These are phyloP conservation scores for Exserohilum rostratum DNA, from an alignment of 2,329 filamentous ascomycete species.

Conservation along the genomic window DNA sequence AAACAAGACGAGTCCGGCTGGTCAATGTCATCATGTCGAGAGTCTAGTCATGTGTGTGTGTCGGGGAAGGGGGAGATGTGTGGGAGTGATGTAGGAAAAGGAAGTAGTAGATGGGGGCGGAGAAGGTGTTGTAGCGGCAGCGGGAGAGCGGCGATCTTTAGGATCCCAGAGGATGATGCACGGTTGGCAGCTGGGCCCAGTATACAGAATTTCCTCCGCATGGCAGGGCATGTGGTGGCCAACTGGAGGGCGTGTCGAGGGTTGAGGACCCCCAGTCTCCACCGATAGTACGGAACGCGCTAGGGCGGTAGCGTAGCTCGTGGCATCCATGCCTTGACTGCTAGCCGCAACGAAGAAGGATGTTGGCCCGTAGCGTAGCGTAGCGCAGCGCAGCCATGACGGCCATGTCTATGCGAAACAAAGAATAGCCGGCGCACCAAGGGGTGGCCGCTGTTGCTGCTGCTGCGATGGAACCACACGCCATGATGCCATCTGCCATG, in stretches of 20 bases:
- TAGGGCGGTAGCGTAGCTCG: conserved; percentile 10
- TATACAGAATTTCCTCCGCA: conserved; percentile 16
- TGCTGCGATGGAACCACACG: too few relatives aligned
- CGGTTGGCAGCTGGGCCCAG: conserved; percentile 3
- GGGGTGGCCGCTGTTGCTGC: too few relatives aligned
- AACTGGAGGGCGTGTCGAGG: conserved; percentile 19
- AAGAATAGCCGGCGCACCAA: neutral
- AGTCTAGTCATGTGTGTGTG: too few relatives aligned
- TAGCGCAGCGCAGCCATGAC: too few relatives aligned
- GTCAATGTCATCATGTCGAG: conserved; percentile 27
- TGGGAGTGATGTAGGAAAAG: neutral
- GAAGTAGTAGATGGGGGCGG: conserved; percentile 4
- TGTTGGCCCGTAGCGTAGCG: neutral
- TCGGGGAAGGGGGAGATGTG: too few relatives aligned
- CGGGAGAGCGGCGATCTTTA: conserved; percentile 10
- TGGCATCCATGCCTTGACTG: neutral
- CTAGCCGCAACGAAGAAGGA: conserved; percentile 8
- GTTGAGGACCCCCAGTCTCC: conserved; percentile 9
- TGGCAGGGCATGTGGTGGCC: conserved; percentile 14
- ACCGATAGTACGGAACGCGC: conserved; percentile 11
- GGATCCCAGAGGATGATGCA: conserved; percentile 35
- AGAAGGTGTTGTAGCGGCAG: conserved; percentile 6
- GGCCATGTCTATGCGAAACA: conserved; percentile 7
- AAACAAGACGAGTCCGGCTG: conserved; percentile 14
- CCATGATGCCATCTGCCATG: too few relatives aligned